Evolutionary conservation across 495 filamentous ascomycete species (phyloP).

Genomic region (Polyplosphaeria fusca): DNA sequence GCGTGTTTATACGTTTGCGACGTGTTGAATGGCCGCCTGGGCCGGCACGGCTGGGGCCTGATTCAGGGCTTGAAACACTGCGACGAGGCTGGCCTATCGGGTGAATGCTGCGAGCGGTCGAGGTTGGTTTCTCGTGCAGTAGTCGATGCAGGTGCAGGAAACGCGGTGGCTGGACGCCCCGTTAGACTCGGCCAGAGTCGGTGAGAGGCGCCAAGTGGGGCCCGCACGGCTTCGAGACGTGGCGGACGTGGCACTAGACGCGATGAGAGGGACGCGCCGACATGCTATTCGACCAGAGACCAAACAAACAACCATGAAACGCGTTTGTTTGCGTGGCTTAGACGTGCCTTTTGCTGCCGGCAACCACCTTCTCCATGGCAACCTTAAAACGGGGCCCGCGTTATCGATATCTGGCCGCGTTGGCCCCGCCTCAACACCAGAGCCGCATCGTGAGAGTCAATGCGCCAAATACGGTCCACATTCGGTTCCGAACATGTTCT

Average conservation of each 20-base stretch:
- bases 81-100: conserved; percentile 23
- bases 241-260: conserved; percentile 1
- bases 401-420: too few relatives aligned
- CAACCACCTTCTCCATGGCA: too few relatives aligned
- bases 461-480: too few relatives aligned
- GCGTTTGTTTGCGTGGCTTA: too few relatives aligned
- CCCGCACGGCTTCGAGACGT: neutral
- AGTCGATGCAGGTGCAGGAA: conserved; percentile 23
- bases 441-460: conserved; percentile 4
- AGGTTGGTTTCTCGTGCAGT: conserved; percentile 21
- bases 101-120: conserved; percentile 1
- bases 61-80: conserved; percentile 31
- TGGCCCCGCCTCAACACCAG: conserved; percentile 9
- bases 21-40: conserved; percentile 26
- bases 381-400: too few relatives aligned
- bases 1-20: conserved; percentile 22
- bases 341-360: too few relatives aligned
- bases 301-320: conserved; percentile 15
- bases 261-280: neutral
- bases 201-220: conserved; percentile 12
- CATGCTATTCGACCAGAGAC: conserved; percentile 9
- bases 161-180: conserved; percentile 16
- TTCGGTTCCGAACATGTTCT: too few relatives aligned
- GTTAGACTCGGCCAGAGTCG: neutral
- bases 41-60: conserved; percentile 17